phyloP scores from a whole-genome alignment of 441 rosid genomes.

The Monsonia emarginata region DNA sequence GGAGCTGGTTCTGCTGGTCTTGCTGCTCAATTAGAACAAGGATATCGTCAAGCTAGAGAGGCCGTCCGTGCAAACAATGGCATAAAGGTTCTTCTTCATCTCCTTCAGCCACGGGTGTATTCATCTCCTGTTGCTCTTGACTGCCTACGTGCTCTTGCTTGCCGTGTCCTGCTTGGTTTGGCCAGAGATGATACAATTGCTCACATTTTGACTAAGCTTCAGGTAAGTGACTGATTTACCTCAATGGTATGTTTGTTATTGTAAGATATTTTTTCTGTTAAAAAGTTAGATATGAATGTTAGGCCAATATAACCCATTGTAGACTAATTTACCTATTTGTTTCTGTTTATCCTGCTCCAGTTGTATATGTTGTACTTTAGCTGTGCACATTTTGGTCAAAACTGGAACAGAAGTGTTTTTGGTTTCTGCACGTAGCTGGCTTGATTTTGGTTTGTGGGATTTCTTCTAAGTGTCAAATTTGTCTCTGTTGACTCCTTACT shows the following conservation, averaged over 20 bases:
- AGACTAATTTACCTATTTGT: not conserved
- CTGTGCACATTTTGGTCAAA: not conserved
- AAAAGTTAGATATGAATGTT: not conserved
- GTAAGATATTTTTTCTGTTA: not conserved
- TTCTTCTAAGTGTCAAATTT: not conserved
- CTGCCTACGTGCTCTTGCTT: conserved; percentile 90
- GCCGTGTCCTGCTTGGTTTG: conserved; percentile 93
- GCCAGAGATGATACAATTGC: conserved; percentile 97
- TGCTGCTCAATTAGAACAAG: conserved; percentile 96
- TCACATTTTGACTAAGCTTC: conserved; percentile 90
- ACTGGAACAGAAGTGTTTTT: not conserved
- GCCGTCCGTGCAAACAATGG: conserved; percentile 94
- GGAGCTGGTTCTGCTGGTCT: conserved; percentile 97
- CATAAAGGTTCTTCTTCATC: conserved; percentile 89
- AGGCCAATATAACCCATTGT: not conserved
- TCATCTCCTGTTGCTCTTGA: conserved; percentile 87
- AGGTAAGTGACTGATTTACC: conserved; percentile 36
- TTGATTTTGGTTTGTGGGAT: not conserved
- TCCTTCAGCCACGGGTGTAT: conserved; percentile 80
- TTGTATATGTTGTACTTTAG: not conserved
- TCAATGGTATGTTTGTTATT: not conserved
- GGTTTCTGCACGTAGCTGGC: not conserved
- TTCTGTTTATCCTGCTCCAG: not conserved
- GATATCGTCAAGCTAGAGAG: conserved; percentile 92
- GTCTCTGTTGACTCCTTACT: not conserved